Percentiles rank a stretch among this genome's conserved stretches.
phyloP scores from a whole-genome alignment of 305 asterid genomes.

The Fraxinus paxiana region DNA sequence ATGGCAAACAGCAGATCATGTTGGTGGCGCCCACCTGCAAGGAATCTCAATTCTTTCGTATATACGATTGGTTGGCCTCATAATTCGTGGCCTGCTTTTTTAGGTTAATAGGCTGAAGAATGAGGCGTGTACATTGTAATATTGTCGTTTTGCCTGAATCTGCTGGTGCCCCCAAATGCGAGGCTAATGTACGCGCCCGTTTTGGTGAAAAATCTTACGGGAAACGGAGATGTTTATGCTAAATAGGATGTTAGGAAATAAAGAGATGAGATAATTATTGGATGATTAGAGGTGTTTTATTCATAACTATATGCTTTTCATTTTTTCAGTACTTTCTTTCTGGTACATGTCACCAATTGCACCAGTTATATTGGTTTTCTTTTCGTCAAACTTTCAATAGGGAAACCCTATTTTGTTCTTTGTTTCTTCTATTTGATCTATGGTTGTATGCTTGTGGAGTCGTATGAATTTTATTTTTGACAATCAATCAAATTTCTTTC shows the following conservation, averaged over 20 bases:
- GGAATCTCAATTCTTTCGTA: conserved; percentile 8
- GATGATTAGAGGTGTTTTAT: conserved; percentile 1
- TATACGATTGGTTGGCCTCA: conserved; percentile 20
- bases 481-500: neutral
- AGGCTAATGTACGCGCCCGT: conserved; percentile 16
- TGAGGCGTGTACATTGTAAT: conserved; percentile 31
- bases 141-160: neutral
- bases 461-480: neutral
- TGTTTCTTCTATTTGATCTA: neutral
- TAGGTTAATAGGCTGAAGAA: conserved; percentile 33
- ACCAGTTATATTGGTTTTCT: neutral
- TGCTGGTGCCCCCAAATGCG: conserved; percentile 11
- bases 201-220: conserved; percentile 8
- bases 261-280: conserved; percentile 22
- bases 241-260: conserved; percentile 21
- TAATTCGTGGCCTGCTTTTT: conserved; percentile 29
- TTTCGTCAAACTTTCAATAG: neutral
- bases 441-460: neutral
- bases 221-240: conserved; percentile 11
- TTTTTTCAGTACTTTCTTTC: neutral
- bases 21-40: neutral
- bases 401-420: neutral
- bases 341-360: neutral
- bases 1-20: neutral
- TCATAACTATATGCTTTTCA: neutral